Evolutionary conservation across 768 basidiomycete genomes (phyloP), one percentile per base, ranked within the genome.

Genomic region (Pleurotus sapidus): DNA sequence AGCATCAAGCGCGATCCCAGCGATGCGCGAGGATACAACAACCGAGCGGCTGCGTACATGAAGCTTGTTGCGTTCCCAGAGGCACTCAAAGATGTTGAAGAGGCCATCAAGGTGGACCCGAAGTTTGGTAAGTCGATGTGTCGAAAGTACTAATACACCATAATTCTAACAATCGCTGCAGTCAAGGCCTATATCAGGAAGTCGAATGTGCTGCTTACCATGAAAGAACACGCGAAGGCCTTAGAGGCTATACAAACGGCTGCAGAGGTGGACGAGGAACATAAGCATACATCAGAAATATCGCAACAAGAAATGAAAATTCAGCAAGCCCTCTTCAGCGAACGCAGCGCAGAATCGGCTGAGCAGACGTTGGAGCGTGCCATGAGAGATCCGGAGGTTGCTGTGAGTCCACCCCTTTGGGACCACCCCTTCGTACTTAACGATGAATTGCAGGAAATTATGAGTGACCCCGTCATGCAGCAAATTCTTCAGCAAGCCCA

Each of bases 101-200:
- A 91, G 70, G 94, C 97, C 23, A 94, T 98, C 78, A 88, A 87
- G 72, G 83, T 90, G 49, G 96, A 98, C 72, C 86, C 93, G 37
- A 77, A 77, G 49, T 97, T 98, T 67, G 83, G 89, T 91, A 61
- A 63, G 85, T 67, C 39, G 23, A 11, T 7, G 18, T 12, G 6
- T 37, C 56, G 12, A 27, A 12, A 37, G 9, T 3, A 20, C 17
- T n/a, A 18, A 49, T 46, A 9, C 5, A 17, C 3, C n/a, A 15
- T 14, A 24, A n/a, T 42, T 5, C 34, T n/a, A n/a, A 23, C 53
- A 23, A 40, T 23, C 20, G 17, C 11, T 37, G 50, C 65, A 89
- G 92, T 96, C 74, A 98, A 95, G 74, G 97, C 92, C 7, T 89
- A 98, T 74, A 89, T 99, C 62, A 92, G 97, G 64, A 98, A 98